Percentiles rank a stretch among this genome's conserved stretches.
phyloP scores from a whole-genome alignment of 2,329 filamentous ascomycete species.

The Aspergillus terreus region DNA sequence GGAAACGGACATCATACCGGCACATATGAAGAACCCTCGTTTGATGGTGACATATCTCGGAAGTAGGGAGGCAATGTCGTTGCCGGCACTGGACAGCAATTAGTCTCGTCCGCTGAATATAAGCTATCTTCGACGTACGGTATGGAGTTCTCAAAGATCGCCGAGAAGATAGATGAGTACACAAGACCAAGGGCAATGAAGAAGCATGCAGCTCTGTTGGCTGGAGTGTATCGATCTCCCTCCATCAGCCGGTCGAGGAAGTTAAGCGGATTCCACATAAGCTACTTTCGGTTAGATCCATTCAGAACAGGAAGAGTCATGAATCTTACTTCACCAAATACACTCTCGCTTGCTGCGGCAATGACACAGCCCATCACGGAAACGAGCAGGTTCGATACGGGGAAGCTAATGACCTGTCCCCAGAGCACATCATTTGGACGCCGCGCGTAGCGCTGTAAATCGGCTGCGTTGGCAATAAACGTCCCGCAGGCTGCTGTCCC shows the following conservation, averaged over 20 bases:
- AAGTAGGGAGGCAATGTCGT: conserved; percentile 35
- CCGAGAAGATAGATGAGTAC: conserved; percentile 43
- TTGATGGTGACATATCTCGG: conserved; percentile 41
- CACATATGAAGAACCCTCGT: conserved; percentile 39
- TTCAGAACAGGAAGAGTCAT: neutral
- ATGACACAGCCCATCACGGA: conserved; percentile 40
- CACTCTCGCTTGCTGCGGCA: conserved; percentile 25
- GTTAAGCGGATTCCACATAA: conserved; percentile 35
- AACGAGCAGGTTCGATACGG: conserved; percentile 37
- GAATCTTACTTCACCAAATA: conserved; percentile 26
- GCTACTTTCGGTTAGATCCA: conserved; percentile 6
- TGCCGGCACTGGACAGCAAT: conserved; percentile 26
- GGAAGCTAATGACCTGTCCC: conserved; percentile 42
- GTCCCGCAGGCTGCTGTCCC: conserved; percentile 21
- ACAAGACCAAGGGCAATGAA: conserved; percentile 42
- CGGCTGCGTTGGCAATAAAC: conserved; percentile 37
- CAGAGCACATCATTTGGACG: conserved; percentile 40
- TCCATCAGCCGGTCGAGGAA: conserved; percentile 35
- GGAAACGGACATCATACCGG: conserved; percentile 6
- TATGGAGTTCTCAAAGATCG: conserved; percentile 44
- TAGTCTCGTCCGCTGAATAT: no score
- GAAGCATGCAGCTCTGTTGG: conserved; percentile 37
- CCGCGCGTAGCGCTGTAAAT: conserved; percentile 43
- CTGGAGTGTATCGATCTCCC: conserved; percentile 30
- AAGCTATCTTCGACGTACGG: conserved; percentile 14